Conservation (phyloP, 345 rosid genomes). For the Citrus mangshanensis region DNA sequence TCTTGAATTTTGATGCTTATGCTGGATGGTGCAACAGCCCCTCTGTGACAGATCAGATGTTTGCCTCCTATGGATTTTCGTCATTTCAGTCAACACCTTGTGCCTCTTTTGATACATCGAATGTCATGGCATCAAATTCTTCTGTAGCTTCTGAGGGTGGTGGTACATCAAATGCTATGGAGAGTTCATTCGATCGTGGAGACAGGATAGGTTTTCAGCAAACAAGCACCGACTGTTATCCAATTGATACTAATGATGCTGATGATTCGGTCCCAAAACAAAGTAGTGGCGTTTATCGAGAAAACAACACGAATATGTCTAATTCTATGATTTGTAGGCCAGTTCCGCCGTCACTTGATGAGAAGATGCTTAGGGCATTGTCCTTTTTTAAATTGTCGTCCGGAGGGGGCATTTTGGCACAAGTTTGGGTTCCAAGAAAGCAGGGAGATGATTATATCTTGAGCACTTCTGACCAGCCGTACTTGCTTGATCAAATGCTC, state of each 20-base stretch:
- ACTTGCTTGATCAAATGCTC: conserved; percentile 71
- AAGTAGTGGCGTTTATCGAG: conserved; percentile 21
- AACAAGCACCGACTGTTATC: conserved; percentile 23
- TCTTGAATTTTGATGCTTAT: conserved; percentile 59
- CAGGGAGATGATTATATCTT: conserved; percentile 57
- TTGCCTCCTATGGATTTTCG: conserved; percentile 40
- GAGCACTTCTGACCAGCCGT: conserved; percentile 80
- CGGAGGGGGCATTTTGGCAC: conserved; percentile 80
- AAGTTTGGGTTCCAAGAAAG: conserved; percentile 80
- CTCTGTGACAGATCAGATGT: conserved; percentile 40
- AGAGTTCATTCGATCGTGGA: conserved; percentile 34
- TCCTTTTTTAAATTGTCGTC: conserved; percentile 67
- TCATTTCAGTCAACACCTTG: conserved; percentile 38
- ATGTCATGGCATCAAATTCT: conserved; percentile 33
- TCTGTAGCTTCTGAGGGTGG: conserved; percentile 19
- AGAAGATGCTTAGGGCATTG: conserved; percentile 81
- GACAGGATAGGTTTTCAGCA: conserved; percentile 40
- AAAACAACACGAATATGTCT: conserved; percentile 17
- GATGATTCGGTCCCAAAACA: conserved; percentile 27
- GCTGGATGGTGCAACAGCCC: conserved; percentile 66
- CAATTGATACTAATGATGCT: conserved; percentile 24
- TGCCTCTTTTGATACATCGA: conserved; percentile 32
- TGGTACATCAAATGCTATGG: conserved; percentile 26
- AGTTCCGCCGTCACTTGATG: conserved; percentile 53
- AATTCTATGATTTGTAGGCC: conserved; percentile 38